Percentiles rank a stretch among this genome's conserved stretches.
Evolutionary conservation across 2,329 filamentous ascomycete genomes (phyloP).

Genomic region (Aspergillus japonicus): DNA sequence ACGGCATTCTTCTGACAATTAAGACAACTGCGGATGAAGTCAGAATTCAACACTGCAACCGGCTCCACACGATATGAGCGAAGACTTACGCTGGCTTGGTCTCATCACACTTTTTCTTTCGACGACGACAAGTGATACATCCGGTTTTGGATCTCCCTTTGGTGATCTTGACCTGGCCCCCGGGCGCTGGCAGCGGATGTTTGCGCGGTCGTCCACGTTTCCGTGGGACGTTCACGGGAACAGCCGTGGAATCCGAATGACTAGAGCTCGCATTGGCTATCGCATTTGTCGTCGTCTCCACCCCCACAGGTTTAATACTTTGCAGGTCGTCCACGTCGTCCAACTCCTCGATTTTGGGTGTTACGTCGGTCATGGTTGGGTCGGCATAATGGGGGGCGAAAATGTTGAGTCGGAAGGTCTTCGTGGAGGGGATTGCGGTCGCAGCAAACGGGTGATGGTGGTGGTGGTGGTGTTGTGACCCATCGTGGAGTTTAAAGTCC

Average conservation of each 20-base stretch:
- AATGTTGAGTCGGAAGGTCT: slow-evolving; percentile 26
- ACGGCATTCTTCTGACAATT: slow-evolving; percentile 95
- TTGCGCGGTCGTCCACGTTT: slow-evolving; percentile 81
- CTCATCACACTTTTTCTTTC: slow-evolving; percentile 61
- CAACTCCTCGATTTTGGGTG: slow-evolving; percentile 57
- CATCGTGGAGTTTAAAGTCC: slow-evolving; percentile 22
- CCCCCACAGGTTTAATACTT: slow-evolving; percentile 31
- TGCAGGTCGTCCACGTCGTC: slow-evolving; percentile 43
- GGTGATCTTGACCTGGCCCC: slow-evolving; percentile 65
- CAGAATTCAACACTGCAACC: slow-evolving; percentile 11
- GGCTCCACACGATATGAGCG: slow-evolving; percentile 23
- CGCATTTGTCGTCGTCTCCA: slow-evolving; percentile 23
- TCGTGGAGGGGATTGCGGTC: slow-evolving; percentile 21
- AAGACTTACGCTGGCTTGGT: slow-evolving; percentile 42
- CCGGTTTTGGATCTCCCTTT: slow-evolving; percentile 67
- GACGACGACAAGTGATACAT: slow-evolving; percentile 58
- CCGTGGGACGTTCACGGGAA: slow-evolving; percentile 46
- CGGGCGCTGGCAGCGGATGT: slow-evolving; percentile 64
- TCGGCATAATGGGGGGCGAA: slow-evolving; percentile 22
- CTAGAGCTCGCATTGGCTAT: slow-evolving; percentile 19
- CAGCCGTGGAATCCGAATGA: slow-evolving; percentile 26
- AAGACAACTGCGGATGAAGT: slow-evolving; percentile 42
- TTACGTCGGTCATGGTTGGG: slow-evolving; percentile 36
- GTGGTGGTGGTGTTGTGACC: slow-evolving; percentile 8
- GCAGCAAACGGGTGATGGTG: slow-evolving; percentile 14